Evolutionary conservation across 2,329 filamentous ascomycete species (phyloP), one percentile per base, ranked within the genome.

Genomic region (Cladosporium sp.): DNA sequence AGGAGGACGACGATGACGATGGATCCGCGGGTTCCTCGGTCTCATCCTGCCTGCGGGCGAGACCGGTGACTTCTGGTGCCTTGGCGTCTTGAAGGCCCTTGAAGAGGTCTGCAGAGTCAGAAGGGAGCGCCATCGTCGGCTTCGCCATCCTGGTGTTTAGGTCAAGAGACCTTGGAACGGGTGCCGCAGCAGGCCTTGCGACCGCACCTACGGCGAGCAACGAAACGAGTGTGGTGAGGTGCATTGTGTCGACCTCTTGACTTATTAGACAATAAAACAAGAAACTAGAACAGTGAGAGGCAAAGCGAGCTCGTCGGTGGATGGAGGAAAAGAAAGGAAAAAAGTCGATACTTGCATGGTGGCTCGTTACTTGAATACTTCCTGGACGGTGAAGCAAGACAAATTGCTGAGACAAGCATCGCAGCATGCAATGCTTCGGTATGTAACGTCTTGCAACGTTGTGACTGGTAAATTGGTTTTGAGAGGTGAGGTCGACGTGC

Each of bases 201-300:
- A 20, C 52, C 34, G 52, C 52, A 40, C 52, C 52, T 5, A 24
- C 32, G 52, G 20, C 52, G 52, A 55, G 20, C 52, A 55, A 28
- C 19, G 52, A 37, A 55, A 55, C n/a, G 52, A 55, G 22, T 37
- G 52, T 55, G 40, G 52, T 55, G 52, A 55, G 22, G 40, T 55
- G 52, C 52, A 55, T 55, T 55, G 52, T 55, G 52, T 55, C 52
- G 52, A 55, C 40, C 22, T 55, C 52, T 12, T 42, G 40, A 44
- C 39, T 47, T 44, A 25, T 20, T 36, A 37, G 36, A 17, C 32
- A 47, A 44, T 13, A 45, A n/a, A 44, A 44, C 13, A 34, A 54
- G 25, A 32, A 13, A 42, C 17, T 45, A 25, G 25, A 45, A 44
- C 12, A 54, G 39, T 15, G 51, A 12, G 45, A 42, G 52, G 52